Base-by-base conservation (phyloP, 2,329 filamentous ascomycete species). In the Kalmusia sp. region DNA sequence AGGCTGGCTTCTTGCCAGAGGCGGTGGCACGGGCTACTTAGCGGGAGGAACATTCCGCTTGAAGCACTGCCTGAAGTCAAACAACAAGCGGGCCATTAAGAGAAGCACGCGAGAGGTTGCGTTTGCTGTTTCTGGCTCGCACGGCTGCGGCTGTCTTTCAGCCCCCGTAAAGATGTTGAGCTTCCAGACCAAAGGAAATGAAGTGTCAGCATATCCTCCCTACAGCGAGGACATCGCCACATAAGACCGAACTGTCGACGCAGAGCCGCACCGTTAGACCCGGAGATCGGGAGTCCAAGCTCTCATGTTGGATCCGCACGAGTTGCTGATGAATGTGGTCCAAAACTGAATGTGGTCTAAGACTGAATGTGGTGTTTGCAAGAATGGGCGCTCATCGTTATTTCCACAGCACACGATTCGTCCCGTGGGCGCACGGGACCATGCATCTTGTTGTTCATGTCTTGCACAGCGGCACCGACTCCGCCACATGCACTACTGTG, bases 401-500 rank as follows among this genome's bases (percentile, higher is more conserved):
- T n/a, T n/a, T n/a, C n/a, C n/a, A n/a, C n/a, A n/a, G n/a, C n/a
- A n/a, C n/a, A n/a, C n/a, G n/a, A n/a, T 49, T 48, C 34, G 52
- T 58, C 52, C 45, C 48, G 39, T 22, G 52, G 35, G 43, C 47
- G 25, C 49, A 46, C 54, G 38, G 44, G 58, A 19, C n/a, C 39
- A 19, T 43, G 6, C 15, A 14, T 19, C 15, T 31, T 21, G 43
- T 31, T 46, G 51, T 51, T 57, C 59, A 27, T 19, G 25, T 43
- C 25, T 31, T 46, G 30, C 40, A 3, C 28, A 44, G 28, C 40
- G 28, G 59, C 61, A 57, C 52, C 52, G 60, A n/a, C 65, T 63
- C 57, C 64, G 66, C 67, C 67, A 67, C 64, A 49, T 63, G 59
- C 67, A 63, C 67, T 70, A 65, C 27, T 12, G 27, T 28, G 27